Evolutionary conservation across 1,284 basidiomycete species (phyloP), one percentile per base, ranked within the genome.

Genomic region (Porodaedalea pini): DNA sequence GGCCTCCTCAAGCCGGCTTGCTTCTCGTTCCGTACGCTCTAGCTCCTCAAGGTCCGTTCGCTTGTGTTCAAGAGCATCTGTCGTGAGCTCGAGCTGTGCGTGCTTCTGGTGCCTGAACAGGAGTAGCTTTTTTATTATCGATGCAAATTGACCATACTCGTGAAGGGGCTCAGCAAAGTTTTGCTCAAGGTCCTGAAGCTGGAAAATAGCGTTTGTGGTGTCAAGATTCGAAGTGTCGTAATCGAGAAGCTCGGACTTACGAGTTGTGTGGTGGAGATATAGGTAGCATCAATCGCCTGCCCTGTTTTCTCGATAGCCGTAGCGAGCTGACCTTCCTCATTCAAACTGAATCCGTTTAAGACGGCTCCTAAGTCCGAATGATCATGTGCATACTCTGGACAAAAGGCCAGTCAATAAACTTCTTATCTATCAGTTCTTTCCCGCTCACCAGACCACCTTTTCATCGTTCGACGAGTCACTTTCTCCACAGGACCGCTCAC

Each of bases 71-170:
- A 99, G 77, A 29, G 82, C 81, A 67, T 98, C 96, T 69, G 95
- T 91, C 0, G 96, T 96, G 79, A 97, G 89, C 74, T 99, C 97
- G 67, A 90, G 95, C 70, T 99, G 97, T 8, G 96, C 90, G 65
- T 99, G 95, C 74, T 99, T 99, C 73, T 96, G 92, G 71, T 99
- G 97, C 31, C 97, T 87, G 75, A 97, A 99, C 0, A 86, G 86
- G 51, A 99, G 83, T 21, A 98, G 77, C 67, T 91, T 90, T 76
- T 93, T 95, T 74, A 99, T 97, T 65, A 98, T 94, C 10, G 82
- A 78, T 6, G 92, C 94, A 69, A 98, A 99, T 71, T 99, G 96
- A 37, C 88, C 79, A 71, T 99, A 99, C 69, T 98, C 95, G 67
- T 97, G 91, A 51, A 99, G 72, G 2, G 97, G 97, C 70, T 99